These are phyloP conservation scores for Podochytrium sp. DNA, from an alignment of 192 early-diverging fungal species.

Conservation along the genomic window DNA sequence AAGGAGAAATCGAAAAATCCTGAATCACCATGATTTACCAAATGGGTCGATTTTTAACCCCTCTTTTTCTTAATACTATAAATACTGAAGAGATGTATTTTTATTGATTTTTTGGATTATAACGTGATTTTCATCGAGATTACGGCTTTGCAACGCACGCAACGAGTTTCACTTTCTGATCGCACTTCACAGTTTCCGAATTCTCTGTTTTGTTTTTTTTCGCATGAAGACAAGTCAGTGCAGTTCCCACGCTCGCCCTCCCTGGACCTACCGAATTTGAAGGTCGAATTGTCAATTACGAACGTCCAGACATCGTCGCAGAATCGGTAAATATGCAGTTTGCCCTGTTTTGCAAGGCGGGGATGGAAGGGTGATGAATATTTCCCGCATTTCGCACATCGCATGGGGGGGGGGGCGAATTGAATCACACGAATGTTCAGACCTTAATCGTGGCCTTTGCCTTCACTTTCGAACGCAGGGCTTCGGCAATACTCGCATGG, in stretches of 20 bases:
- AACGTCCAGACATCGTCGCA: constrained; percentile 99
- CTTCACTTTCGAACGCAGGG: constrained; percentile 78
- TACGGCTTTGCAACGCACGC: constrained; percentile 74
- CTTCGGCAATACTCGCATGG: constrained; percentile 86
- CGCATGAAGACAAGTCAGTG: neutral
- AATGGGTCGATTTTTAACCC: too few relatives aligned
- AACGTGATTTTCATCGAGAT: too few relatives aligned
- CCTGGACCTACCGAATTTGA: constrained; percentile 67
- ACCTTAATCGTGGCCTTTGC: constrained; percentile 86
- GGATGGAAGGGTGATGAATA: neutral
- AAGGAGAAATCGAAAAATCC: too few relatives aligned
- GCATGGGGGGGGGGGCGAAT: neutral
- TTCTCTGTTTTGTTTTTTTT: constrained; percentile 43
- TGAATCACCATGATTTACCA: too few relatives aligned
- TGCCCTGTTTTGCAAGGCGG: constrained; percentile 55
- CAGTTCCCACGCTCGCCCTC: neutral
- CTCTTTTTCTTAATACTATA: too few relatives aligned
- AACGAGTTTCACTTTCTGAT: constrained; percentile 91
- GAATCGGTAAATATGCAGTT: constrained; percentile 88
- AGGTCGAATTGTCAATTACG: constrained; percentile 76
- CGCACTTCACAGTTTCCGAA: constrained; percentile 70
- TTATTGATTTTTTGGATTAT: too few relatives aligned
- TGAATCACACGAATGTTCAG: neutral
- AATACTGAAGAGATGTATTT: too few relatives aligned
- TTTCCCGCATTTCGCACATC: constrained; percentile 58